These are phyloP conservation scores for Turnera subulata DNA, from an alignment of 345 rosid species.

Conservation along the genomic window DNA sequence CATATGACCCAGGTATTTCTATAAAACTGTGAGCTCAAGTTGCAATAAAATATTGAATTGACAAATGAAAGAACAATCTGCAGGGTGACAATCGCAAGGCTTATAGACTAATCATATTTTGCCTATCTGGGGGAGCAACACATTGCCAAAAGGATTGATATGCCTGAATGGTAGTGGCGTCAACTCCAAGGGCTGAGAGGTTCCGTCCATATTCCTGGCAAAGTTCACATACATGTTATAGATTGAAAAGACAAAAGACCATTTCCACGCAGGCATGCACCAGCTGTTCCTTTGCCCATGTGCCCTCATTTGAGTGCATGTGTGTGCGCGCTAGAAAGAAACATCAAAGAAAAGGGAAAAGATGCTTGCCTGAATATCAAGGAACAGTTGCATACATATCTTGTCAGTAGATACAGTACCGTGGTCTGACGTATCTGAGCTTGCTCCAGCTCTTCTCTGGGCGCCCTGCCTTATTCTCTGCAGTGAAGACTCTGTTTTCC, in stretches of 20 bases:
- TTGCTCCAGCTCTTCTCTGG: slow-evolving; percentile 85
- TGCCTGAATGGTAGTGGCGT: slow-evolving; percentile 58
- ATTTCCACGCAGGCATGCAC: too few species aligned
- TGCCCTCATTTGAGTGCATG: background rate
- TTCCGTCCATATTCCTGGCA: slow-evolving; percentile 81
- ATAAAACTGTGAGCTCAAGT: background rate
- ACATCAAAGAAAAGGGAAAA: background rate
- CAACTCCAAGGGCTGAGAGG: slow-evolving; percentile 63
- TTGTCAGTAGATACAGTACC: slow-evolving; percentile 85
- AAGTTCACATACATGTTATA: background rate
- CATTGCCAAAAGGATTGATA: slow-evolving; percentile 83
- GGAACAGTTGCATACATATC: slow-evolving; percentile 89
- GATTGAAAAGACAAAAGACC: background rate
- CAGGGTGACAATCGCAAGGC: slow-evolving; percentile 9
- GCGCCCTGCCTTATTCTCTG: slow-evolving; percentile 89
- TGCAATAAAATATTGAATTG: background rate
- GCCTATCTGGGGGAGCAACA: slow-evolving; percentile 81
- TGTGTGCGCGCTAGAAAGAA: background rate
- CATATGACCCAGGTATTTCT: too few species aligned
- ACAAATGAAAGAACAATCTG: background rate
- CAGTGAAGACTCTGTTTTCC: slow-evolving; percentile 80
- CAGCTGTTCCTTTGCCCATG: too few species aligned
- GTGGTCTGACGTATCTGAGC: slow-evolving; percentile 72
- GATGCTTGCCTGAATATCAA: slow-evolving; percentile 79
- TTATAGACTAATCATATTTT: slow-evolving; percentile 41